Evolutionary conservation across 2,329 filamentous ascomycete genomes (phyloP).

Genomic region (Sphaerulina populicola): DNA sequence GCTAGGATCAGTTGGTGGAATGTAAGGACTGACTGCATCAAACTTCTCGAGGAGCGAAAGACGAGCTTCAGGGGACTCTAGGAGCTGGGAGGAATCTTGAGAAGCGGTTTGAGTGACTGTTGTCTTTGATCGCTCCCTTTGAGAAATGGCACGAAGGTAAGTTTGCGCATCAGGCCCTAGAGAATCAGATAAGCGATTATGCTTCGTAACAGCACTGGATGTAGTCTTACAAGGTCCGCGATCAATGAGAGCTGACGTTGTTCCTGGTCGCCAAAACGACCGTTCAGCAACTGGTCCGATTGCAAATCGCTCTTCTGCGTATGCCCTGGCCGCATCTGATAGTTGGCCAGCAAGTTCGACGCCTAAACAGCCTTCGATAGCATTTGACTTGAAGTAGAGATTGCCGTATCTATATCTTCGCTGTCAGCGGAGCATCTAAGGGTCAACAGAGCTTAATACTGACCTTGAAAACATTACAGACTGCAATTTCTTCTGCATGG

Average conservation of each 20-base stretch:
- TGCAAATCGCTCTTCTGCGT: slow-evolving; percentile 29
- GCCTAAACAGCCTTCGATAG: slow-evolving; percentile 28
- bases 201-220: neutral
- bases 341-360: neutral
- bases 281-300: slow-evolving; percentile 35
- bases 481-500: slow-evolving; percentile 33
- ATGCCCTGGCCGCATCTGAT: slow-evolving; percentile 26
- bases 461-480: slow-evolving; percentile 27
- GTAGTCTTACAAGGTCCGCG: slow-evolving; percentile 30
- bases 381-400: slow-evolving; percentile 33
- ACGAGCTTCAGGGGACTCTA: no score
- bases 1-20: slow-evolving; percentile 9
- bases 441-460: no score
- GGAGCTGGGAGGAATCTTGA: no score
- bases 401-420: slow-evolving; percentile 32
- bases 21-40: slow-evolving; percentile 1
- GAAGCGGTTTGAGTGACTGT: no score
- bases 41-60: slow-evolving; percentile 1
- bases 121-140: neutral
- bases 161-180: slow-evolving; percentile 7
- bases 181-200: neutral
- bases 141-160: slow-evolving; percentile 9
- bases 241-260: slow-evolving; percentile 29
- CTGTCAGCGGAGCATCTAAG: no score
- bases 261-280: slow-evolving; percentile 34